Evolutionary conservation across 768 basidiomycete species (phyloP).

Genomic region (Podaxis sp.): DNA sequence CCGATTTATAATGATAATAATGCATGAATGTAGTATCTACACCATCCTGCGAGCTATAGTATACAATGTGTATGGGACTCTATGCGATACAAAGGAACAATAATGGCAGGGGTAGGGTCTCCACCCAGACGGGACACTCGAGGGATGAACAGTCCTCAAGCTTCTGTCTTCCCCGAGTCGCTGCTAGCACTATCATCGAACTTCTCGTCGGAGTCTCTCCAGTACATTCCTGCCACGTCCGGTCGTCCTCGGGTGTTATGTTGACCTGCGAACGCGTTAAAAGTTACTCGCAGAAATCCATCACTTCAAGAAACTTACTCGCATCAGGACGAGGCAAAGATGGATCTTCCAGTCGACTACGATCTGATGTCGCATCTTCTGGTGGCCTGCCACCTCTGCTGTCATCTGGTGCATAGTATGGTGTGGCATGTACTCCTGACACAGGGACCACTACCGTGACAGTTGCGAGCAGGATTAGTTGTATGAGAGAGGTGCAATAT

Average conservation of each 20-base stretch:
- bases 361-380: neutral
- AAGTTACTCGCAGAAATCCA: neutral
- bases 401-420: neutral
- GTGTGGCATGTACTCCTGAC: neutral
- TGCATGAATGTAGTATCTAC: too few relatives aligned
- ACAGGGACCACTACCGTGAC: neutral
- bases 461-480: neutral
- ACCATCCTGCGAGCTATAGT: too few relatives aligned
- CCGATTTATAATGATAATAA: too few relatives aligned
- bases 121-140: too few relatives aligned
- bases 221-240: too few relatives aligned
- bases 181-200: neutral
- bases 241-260: too few relatives aligned
- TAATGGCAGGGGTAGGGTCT: too few relatives aligned
- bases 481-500: neutral
- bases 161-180: neutral
- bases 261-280: neutral
- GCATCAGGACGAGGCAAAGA: neutral
- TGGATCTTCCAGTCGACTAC: neutral
- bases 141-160: neutral
- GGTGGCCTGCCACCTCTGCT: neutral
- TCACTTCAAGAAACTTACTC: neutral
- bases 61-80: too few relatives aligned
- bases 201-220: neutral
- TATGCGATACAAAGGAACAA: too few relatives aligned